These are phyloP conservation scores for Suhomyces emberorum DNA, from an alignment of 805 yeast species.

Conservation along the genomic window DNA sequence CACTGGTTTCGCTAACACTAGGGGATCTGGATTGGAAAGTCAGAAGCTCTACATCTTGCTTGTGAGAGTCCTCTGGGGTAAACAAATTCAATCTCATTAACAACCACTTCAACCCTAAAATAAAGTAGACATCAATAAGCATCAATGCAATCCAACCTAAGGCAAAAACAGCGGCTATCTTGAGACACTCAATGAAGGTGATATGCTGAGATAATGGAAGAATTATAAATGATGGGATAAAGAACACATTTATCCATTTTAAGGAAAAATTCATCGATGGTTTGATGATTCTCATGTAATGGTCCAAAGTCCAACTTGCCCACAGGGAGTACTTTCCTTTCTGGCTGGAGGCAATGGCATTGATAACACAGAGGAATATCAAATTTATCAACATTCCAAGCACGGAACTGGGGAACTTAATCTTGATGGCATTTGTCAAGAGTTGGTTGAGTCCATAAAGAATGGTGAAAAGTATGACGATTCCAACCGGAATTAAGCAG, in stretches of 20 bases:
- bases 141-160: conserved; percentile 56
- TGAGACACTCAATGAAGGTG: conserved; percentile 63
- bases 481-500: conserved; percentile 48
- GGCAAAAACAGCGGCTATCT: conserved; percentile 70
- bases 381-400: conserved; percentile 64
- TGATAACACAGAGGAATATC: conserved; percentile 39
- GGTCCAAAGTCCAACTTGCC: conserved; percentile 20
- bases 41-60: conserved; percentile 16
- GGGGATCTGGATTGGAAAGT: background rate
- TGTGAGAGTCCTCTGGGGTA: conserved; percentile 5
- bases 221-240: conserved; percentile 73
- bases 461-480: conserved; percentile 40
- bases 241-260: conserved; percentile 75
- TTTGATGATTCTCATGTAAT: conserved; percentile 41
- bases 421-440: conserved; percentile 39
- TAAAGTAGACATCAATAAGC: conserved; percentile 43
- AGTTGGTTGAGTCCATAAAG: conserved; percentile 54
- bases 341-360: conserved; percentile 13
- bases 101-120: conserved; percentile 19
- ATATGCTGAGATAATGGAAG: conserved; percentile 67
- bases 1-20: background rate
- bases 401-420: conserved; percentile 68
- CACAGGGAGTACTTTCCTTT: conserved; percentile 15
- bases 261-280: conserved; percentile 67
- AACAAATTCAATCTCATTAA: conserved; percentile 6